Evolutionary conservation across 768 basidiomycete genomes (phyloP).

Genomic region (Clathrus columnatus): DNA sequence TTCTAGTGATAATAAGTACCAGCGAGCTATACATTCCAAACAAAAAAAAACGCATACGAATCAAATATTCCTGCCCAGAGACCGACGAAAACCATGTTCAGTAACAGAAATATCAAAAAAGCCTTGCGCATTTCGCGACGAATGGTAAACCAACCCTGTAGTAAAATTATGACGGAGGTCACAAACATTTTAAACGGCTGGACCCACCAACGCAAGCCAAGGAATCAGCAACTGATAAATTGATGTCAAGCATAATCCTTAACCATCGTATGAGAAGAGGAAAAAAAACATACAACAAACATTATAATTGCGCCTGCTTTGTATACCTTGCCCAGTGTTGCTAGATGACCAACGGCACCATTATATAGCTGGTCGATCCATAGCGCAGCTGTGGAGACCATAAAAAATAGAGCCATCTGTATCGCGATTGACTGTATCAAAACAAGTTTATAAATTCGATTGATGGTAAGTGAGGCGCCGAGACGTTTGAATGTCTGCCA

Average conservation of each 20-base stretch:
- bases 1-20: conserved; percentile 8
- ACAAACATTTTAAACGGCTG: not conserved
- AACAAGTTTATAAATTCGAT: conserved; percentile 65
- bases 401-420: conserved; percentile 73
- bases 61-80: conserved; percentile 71
- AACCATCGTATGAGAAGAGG: not conserved
- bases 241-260: not conserved
- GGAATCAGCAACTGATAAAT: conserved; percentile 49
- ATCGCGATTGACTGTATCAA: conserved; percentile 61
- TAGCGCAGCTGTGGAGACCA: conserved; percentile 55
- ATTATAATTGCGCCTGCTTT: conserved; percentile 47
- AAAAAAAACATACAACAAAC: conserved; percentile 41
- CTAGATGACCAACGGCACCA: conserved; percentile 50
- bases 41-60: conserved; percentile 21
- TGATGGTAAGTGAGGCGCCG: conserved; percentile 66
- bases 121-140: conserved; percentile 52
- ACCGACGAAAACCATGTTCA: conserved; percentile 52
- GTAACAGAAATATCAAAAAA: conserved; percentile 54
- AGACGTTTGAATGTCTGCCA: conserved; percentile 88
- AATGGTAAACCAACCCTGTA: conserved; percentile 67
- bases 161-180: not conserved
- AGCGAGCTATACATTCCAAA: not conserved
- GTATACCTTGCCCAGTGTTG: conserved; percentile 39
- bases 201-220: conserved; percentile 54
- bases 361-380: conserved; percentile 75